These are phyloP conservation scores for Jaminaea rosea DNA, from an alignment of 1,284 basidiomycete species.

Conservation along the genomic window DNA sequence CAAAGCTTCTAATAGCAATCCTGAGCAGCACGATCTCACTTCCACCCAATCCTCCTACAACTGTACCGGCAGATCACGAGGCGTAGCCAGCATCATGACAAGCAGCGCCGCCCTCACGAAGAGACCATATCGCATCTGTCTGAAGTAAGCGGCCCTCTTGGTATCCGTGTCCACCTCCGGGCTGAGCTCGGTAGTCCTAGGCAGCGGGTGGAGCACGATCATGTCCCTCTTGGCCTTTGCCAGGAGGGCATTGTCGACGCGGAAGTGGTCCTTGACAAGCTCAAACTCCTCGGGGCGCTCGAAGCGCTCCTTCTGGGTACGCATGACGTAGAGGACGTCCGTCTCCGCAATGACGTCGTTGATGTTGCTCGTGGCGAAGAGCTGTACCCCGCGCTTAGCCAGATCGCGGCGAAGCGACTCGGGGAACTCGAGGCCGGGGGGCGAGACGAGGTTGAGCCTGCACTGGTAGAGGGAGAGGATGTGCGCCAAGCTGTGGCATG, in stretches of 20 bases:
- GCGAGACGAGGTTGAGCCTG: conserved; percentile 90
- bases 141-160: conserved; percentile 88
- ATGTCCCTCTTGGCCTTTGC: conserved; percentile 80
- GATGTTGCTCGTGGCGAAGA: conserved; percentile 73
- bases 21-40: too few relatives aligned
- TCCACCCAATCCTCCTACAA: too few relatives aligned
- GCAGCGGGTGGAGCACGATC: conserved; percentile 97
- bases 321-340: conserved; percentile 95
- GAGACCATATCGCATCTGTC: conserved; percentile 95
- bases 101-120: conserved; percentile 53
- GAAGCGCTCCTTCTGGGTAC: conserved; percentile 94
- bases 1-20: too few relatives aligned
- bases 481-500: conserved; percentile 90
- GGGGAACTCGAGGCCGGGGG: conserved; percentile 84
- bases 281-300: conserved; percentile 72
- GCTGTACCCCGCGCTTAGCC: conserved; percentile 51
- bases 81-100: conserved; percentile 34
- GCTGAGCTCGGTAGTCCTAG: conserved; percentile 91
- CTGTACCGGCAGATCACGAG: too few relatives aligned
- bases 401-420: conserved; percentile 69
- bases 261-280: conserved; percentile 82
- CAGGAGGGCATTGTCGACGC: conserved; percentile 85
- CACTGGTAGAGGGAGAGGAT: conserved; percentile 76
- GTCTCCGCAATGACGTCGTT: conserved; percentile 83
- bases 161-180: conserved; percentile 96